These are phyloP conservation scores for Boletus speciosus DNA, from an alignment of 768 basidiomycete species.

Conservation along the genomic window DNA sequence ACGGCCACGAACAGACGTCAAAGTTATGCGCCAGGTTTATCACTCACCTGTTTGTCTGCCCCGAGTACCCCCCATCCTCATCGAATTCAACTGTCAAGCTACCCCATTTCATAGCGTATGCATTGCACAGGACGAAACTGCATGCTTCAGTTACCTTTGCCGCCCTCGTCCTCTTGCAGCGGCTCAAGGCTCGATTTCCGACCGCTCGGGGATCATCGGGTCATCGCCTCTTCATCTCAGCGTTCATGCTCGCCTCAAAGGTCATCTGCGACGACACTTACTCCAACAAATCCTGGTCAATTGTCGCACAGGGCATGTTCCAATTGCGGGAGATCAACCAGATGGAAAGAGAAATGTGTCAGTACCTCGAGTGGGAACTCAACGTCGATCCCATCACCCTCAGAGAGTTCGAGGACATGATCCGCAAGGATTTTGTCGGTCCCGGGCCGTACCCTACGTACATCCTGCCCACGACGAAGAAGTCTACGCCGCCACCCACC, in stretches of 20 bases:
- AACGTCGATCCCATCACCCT: slow-evolving; percentile 67
- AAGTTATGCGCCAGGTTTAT: slow-evolving; percentile 76
- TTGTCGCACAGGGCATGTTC: slow-evolving; percentile 88
- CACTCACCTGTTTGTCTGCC: slow-evolving; percentile 81
- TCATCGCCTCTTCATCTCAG: slow-evolving; percentile 66
- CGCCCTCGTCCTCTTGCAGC: slow-evolving; percentile 48
- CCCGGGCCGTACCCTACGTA: slow-evolving; percentile 61
- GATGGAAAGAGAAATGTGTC: slow-evolving; percentile 78
- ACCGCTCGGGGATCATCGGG: slow-evolving; percentile 74
- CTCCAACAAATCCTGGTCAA: slow-evolving; percentile 89
- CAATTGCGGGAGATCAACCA: slow-evolving; percentile 72
- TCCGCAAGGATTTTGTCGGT: slow-evolving; percentile 58
- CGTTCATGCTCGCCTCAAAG: slow-evolving; percentile 70
- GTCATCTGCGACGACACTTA: slow-evolving; percentile 95
- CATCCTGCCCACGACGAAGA: slow-evolving; percentile 57
- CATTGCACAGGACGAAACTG: slow-evolving; percentile 62
- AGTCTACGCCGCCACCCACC: slow-evolving; percentile 43
- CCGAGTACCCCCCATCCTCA: slow-evolving; percentile 62
- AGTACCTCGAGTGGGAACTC: slow-evolving; percentile 90
- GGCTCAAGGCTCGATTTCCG: slow-evolving; percentile 69
- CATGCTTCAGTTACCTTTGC: slow-evolving; percentile 48
- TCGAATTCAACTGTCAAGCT: slow-evolving; percentile 35
- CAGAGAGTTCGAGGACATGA: slow-evolving; percentile 55
- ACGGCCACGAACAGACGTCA: slow-evolving; percentile 71
- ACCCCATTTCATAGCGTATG: slow-evolving; percentile 64